phyloP scores from a whole-genome alignment of 2,329 filamentous ascomycete species.

The Alternaria infectoria region DNA sequence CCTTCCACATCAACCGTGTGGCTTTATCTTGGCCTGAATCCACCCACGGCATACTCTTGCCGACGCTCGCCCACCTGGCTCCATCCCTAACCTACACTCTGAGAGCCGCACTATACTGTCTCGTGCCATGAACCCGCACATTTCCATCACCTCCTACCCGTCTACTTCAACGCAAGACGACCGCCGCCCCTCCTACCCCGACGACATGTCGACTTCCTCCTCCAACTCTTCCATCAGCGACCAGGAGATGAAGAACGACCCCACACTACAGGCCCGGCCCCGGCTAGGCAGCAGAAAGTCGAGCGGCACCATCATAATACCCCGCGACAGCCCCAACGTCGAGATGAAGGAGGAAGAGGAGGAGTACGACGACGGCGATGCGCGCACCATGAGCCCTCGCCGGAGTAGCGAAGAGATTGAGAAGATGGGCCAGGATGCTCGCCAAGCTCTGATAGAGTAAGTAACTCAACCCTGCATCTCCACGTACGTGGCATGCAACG shows the following conservation, averaged over 20 bases:
- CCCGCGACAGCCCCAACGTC: conserved; percentile 75
- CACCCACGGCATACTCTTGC: conserved; percentile 30
- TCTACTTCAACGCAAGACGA: conserved; percentile 27
- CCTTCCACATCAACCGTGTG: conserved; percentile 29
- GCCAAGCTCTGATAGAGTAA: conserved; percentile 68
- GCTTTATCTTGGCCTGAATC: conserved; percentile 13
- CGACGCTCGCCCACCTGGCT: conserved; percentile 18
- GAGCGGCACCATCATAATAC: conserved; percentile 82
- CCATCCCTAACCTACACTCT: conserved; percentile 19
- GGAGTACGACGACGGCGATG: conserved; percentile 84
- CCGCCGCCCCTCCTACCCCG: conserved; percentile 36
- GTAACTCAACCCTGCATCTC: conserved; percentile 32
- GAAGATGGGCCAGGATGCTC: conserved; percentile 81
- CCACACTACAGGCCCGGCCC: conserved; percentile 63
- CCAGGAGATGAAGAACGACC: conserved; percentile 50
- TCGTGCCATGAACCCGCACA: conserved; percentile 24
- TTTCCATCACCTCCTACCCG: conserved; percentile 36
- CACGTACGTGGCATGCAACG: not conserved
- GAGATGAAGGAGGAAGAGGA: conserved; percentile 75
- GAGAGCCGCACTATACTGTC: conserved; percentile 25
- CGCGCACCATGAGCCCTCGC: conserved; percentile 91
- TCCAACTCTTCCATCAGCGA: conserved; percentile 55
- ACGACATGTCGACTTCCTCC: conserved; percentile 48
- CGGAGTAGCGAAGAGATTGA: conserved; percentile 91
- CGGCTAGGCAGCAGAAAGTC: conserved; percentile 75